These are phyloP conservation scores for Pseudoscleropodium purum DNA, from an alignment of 225 moss, liverwort and hornwort species.

Conservation along the genomic window DNA sequence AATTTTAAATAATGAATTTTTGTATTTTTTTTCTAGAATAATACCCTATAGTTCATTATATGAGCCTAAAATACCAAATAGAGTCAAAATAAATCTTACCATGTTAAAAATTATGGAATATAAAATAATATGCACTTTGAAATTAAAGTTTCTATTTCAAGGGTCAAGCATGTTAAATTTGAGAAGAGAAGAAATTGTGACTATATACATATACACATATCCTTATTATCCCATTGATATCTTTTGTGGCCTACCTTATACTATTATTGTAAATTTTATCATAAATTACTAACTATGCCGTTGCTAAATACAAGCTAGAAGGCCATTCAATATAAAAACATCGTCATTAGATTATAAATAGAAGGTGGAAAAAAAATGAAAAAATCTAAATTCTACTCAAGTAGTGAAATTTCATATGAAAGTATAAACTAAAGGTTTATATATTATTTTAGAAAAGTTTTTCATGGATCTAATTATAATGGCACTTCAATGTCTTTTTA, in stretches of 20 bases:
- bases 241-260: too few species aligned
- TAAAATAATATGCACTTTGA: not conserved
- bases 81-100: too few species aligned
- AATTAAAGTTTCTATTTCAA: too few species aligned
- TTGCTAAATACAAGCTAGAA: not conserved
- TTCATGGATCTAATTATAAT: not conserved
- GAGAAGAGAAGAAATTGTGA: not conserved
- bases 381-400: not conserved
- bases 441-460: not conserved
- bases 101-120: not conserved
- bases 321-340: rapidly evolving
- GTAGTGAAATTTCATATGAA: not conserved
- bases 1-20: not conserved
- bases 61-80: not conserved
- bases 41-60: too few species aligned
- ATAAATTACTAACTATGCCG: not conserved
- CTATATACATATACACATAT: rapidly evolving
- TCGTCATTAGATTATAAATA: rapidly evolving
- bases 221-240: too few species aligned
- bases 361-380: not conserved
- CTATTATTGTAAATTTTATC: not conserved
- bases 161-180: too few species aligned
- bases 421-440: not conserved
- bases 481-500: not conserved
- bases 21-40: too few species aligned